Base-by-base conservation (phyloP, 441 rosid species). In the Croton setiger region DNA sequence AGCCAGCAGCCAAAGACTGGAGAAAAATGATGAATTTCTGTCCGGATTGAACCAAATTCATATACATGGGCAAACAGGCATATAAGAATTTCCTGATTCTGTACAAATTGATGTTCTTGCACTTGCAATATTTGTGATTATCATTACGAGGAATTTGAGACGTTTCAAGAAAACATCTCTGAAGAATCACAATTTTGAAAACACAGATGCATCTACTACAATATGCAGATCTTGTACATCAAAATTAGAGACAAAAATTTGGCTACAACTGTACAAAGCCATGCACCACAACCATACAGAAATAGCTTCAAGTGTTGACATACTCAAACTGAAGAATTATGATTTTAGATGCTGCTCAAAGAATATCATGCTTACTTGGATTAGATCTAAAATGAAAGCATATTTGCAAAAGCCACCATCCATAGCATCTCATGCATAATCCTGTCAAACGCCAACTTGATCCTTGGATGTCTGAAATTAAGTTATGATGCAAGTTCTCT, bases 401-500 rank as follows among this genome's bases (percentile, higher is more conserved):
- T 54, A 21, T 47, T 14, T 63, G 37, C 57, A 43, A 7, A 23
- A 10, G 39, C 63, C 55, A 35, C 18, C 45, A 21, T 21, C 41
- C n/a, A 43, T 31, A n/a, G 35, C 14, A 18, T 33, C 61, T 14
- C 37, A 9, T 45, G 43, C 62, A 64, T 31, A 43, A 35, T 47
- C 55, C 43, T 13, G 31, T 14, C 7, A 51, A 70, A 44, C 17
- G 14, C 54, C 10, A 36, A 8, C 56, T 1, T 39, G 10, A 9
- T 39, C 7, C 8, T 5, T 0, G 8, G 15, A 15, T 10, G 52
- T 60, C 31, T 36, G 51, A 71, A 20, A 39, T 48, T 54, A 13
- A 37, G 51, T 60, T 74, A 74, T 4, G 31, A 17, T 59, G 49
- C 41, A 58, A 72, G 75, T 44, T 66, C 63, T 60, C 67, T 73